Evolutionary conservation across 371 early-diverging fungal species (phyloP), one percentile per base, ranked within the genome.

Genomic region (Mucor indicus): DNA sequence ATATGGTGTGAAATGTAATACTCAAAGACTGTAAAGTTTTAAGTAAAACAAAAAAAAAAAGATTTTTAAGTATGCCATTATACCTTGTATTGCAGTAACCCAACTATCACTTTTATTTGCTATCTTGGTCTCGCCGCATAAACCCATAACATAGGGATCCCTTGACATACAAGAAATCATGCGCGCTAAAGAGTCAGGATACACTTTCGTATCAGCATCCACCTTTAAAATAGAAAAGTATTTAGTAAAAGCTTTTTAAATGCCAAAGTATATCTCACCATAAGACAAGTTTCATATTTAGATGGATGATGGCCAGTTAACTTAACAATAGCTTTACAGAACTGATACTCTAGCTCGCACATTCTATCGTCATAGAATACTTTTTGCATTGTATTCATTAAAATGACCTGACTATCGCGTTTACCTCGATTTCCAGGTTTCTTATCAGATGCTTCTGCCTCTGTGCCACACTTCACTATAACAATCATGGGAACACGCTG

Each of bases 1-100:
- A 93, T 80, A 62, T 95, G 95, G 65, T 98, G 98, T 33, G 90
- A 88, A 35, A 95, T 95, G 61, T 92, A 96, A 71, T 98, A 98
- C 74, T 98, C 98, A 79, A 95, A 96, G 3, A 97, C 96, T 76
- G n/a, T 22, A 31, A 30, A n/a, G 21, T 20, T 17, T 43, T 7
- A 37, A 31, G 32, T 5, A 10, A n/a, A n/a, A n/a, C n/a, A n/a
- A 30, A 24, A 44, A 7, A 9, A 19, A 29, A 23, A 23, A 22
- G 23, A 4, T 10, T 17, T 25, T 37, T 40, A 24, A 27, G 19
- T 42, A 29, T 40, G 12, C 13, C 23, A 15, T 22, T 24, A 37
- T 45, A 69, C 77, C 80, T 78, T 98, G 98, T 44, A 96, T 95
- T 69, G 85, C 87, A 10, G 96, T 90, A 21, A 93, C 91, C 95